These are phyloP conservation scores for Vigna radiata DNA, from an alignment of 306 rosid genomes.

Conservation along the genomic window DNA sequence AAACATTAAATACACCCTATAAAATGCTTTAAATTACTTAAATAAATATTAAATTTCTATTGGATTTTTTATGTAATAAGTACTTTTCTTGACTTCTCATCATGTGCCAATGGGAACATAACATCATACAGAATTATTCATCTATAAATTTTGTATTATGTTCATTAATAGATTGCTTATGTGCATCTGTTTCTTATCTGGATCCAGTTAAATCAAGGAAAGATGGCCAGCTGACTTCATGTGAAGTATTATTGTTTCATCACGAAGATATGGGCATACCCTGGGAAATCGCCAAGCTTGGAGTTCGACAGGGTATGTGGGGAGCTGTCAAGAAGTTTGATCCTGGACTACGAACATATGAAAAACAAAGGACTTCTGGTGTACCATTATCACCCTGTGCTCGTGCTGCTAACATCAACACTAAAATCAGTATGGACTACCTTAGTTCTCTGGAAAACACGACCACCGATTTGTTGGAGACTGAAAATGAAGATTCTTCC, in stretches of 20 bases:
- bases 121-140: background rate
- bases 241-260: constrained; percentile 88
- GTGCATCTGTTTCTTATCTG: constrained; percentile 37
- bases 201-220: constrained; percentile 80
- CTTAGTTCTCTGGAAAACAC: constrained; percentile 63
- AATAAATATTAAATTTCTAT: background rate
- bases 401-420: constrained; percentile 73
- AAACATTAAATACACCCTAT: background rate
- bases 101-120: too few species aligned
- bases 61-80: background rate
- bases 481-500: constrained; percentile 50
- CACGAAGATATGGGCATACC: constrained; percentile 99
- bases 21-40: background rate
- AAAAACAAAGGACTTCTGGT: constrained; percentile 67
- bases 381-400: constrained; percentile 69
- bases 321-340: constrained; percentile 95
- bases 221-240: constrained; percentile 73
- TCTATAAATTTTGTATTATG: background rate
- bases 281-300: constrained; percentile 97
- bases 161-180: constrained; percentile 31
- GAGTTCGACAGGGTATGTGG: constrained; percentile 98
- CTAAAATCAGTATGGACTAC: constrained; percentile 68
- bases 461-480: constrained; percentile 47
- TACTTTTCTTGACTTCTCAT: background rate
- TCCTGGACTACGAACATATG: constrained; percentile 73